Conservation (phyloP, 2,329 filamentous ascomycete genomes). For the Ceratocystis harringtonii region DNA sequence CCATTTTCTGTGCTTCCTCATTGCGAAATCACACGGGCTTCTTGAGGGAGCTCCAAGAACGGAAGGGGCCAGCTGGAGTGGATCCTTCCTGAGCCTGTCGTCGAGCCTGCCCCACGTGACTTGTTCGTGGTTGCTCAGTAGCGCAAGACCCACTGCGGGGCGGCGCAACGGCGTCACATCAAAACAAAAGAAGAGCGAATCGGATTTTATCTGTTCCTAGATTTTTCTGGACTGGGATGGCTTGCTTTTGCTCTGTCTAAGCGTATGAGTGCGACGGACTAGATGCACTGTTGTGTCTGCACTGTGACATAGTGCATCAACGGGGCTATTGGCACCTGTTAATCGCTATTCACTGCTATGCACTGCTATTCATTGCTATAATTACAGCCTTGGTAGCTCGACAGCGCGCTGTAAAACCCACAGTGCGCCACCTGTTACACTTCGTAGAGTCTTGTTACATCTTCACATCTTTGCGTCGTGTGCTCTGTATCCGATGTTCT, state of each 20-base stretch:
- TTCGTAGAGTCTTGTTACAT: not conserved
- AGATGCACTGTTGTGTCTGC: not conserved
- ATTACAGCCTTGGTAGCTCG: no score
- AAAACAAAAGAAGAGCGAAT: not conserved
- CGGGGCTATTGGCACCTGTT: no score
- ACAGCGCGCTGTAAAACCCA: not conserved
- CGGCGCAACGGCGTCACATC: slow-evolving; percentile 7
- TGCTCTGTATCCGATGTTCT: not conserved
- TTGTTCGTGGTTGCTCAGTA: slow-evolving; percentile 3
- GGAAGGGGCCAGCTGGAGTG: not conserved
- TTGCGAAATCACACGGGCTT: no score
- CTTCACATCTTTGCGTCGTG: not conserved
- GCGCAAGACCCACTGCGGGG: slow-evolving; percentile 6
- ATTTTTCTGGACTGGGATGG: not conserved
- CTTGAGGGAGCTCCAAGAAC: not conserved
- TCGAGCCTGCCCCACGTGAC: slow-evolving; percentile 2
- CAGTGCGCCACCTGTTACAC: not conserved
- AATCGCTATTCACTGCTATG: no score
- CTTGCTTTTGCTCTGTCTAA: not conserved
- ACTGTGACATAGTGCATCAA: not conserved
- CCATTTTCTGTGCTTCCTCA: no score
- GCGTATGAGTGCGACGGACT: not conserved
- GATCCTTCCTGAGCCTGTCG: not conserved
- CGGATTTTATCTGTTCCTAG: slow-evolving; percentile 1
- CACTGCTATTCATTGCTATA: no score